Evolutionary conservation across 441 rosid species (phyloP), one percentile per base, ranked within the genome.

Genomic region (Eugenia klotzschiana): DNA sequence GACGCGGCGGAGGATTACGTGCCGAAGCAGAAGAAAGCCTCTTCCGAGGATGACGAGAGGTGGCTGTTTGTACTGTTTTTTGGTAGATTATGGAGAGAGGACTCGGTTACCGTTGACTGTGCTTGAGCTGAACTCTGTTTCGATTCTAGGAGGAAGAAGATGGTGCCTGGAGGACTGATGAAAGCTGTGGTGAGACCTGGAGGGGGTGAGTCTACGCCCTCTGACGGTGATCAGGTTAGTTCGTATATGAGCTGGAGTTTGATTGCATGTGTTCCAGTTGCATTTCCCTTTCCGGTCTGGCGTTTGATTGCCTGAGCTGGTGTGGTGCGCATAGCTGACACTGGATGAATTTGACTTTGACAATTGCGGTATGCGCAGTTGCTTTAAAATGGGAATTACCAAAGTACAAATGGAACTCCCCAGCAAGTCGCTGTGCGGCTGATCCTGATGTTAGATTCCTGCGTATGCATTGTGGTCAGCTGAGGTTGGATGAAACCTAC

Each of bases 101-200:
- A 9, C 46, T 69, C 46, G 46, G 46, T 69, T 69, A 10, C 77
- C 25, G 25, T 69, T 69, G 25, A 69, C 77, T 10, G 77, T 0
- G 46, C 43, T 69, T 69, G 77, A 69, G 15, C 77, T 1, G 46
- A 10, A 40, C 77, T 69, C 77, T 69, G 4, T 69, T 37, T 16
- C 23, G 46, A 20, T 80, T 25, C 55, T 87, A 97, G 99, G 97
- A 96, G 93, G 89, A 89, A 89, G 93, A 94, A 94, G 41, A 97
- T 97, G 86, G 91, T 88, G 83, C 92, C 98, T 7, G 99, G 98
- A 82, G 95, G 96, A 88, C 89, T 97, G 86, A 89, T 97, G 96
- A 97, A 96, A 89, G 99, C 99, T 46, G 81, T 92, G 89, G 90
- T 94, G 87, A 93, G 98, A 84, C 95, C 99, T 46, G 99, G 98